phyloP scores from a whole-genome alignment of 169 alveolate genomes.

The Plasmodium vivax region DNA sequence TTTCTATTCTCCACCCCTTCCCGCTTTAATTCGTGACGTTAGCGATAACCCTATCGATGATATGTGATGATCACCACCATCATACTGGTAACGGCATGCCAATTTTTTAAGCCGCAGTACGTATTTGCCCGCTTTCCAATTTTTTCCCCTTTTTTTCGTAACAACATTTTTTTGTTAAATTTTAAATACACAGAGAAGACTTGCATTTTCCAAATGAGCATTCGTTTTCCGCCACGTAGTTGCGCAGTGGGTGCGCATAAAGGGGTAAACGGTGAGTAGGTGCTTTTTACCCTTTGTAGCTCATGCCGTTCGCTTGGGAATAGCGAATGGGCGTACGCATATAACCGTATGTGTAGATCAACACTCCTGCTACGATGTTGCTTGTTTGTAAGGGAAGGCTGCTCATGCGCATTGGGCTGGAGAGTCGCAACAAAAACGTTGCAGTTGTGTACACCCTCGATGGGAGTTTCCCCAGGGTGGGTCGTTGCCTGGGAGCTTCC shows the following conservation, averaged over 20 bases:
- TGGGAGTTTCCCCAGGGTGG: not conserved
- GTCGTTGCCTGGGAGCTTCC: not conserved
- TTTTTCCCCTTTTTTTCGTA: slow-evolving; percentile 17
- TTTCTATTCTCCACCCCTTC: not conserved
- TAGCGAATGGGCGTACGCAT: not conserved
- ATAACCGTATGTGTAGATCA: not conserved
- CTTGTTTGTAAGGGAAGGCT: not conserved
- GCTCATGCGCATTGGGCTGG: not conserved
- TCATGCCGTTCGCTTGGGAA: not conserved
- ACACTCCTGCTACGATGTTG: not conserved
- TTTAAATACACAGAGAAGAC: slow-evolving; percentile 51
- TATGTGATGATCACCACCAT: not conserved
- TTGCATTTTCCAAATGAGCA: not conserved
- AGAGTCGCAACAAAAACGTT: not conserved
- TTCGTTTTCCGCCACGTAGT: not conserved
- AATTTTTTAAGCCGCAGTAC: slow-evolving; percentile 10
- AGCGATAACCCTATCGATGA: not conserved
- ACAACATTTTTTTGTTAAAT: slow-evolving; percentile 31
- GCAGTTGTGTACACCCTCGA: not conserved
- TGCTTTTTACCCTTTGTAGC: not conserved
- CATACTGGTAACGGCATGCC: not conserved
- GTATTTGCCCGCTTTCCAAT: not conserved
- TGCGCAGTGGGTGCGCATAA: not conserved
- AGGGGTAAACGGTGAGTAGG: not conserved
- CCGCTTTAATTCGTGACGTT: not conserved